A percentile compares a stretch with the other conserved stretches of the same genome.
phyloP scores from a whole-genome alignment of 176 grass and related monocot genomes.

The Neostapfia colusana region DNA sequence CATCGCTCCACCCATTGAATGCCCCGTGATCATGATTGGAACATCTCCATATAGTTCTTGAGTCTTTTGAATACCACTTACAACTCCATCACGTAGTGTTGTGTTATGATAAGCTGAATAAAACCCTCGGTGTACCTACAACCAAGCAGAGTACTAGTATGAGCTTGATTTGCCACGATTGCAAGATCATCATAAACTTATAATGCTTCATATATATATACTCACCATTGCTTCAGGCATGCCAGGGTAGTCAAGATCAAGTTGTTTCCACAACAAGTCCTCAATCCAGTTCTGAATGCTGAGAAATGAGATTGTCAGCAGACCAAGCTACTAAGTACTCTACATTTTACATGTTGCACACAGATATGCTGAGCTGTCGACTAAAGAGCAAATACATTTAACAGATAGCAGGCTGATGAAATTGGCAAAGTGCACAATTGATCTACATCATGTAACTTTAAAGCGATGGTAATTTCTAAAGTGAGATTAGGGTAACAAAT shows the following conservation, averaged over 20 bases:
- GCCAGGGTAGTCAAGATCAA: conserved; percentile 86
- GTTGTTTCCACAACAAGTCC: conserved; percentile 82
- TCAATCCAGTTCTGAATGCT: conserved; percentile 87
- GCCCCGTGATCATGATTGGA: conserved; percentile 72
- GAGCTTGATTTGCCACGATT: not conserved
- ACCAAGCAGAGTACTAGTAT: conserved; percentile 11
- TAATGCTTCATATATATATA: conserved; percentile 3
- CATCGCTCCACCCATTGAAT: conserved; percentile 94
- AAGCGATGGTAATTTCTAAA: not conserved
- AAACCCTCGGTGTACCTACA: conserved; percentile 91
- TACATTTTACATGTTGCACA: conserved; percentile 29
- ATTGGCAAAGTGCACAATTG: not conserved
- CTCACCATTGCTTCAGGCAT: conserved; percentile 83
- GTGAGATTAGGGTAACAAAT: not conserved
- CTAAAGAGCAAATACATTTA: not conserved
- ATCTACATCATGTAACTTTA: not conserved
- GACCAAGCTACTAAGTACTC: not conserved
- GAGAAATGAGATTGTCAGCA: conserved; percentile 32
- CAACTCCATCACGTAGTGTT: conserved; percentile 57
- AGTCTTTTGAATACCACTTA: conserved; percentile 62
- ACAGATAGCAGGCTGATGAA: not conserved
- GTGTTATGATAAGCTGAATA: conserved; percentile 90
- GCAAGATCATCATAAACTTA: conserved; percentile 6
- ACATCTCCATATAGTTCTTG: conserved; percentile 62
- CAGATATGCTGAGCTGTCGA: not conserved